Conservation (phyloP, 306 rosid genomes). For the Phaseolus lunatus region DNA sequence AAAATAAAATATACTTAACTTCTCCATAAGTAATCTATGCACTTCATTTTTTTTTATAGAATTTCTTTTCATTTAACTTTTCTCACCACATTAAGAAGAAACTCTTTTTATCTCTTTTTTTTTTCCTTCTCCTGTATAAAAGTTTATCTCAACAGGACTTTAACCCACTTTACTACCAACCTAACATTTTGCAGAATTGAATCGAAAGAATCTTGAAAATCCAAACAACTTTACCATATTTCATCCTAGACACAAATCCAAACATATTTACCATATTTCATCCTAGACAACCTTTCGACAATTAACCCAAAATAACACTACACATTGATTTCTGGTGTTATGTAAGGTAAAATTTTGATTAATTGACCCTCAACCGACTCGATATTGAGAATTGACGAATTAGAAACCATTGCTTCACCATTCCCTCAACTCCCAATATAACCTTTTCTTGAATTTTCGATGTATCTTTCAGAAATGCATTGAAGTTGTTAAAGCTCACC, state of each 20-base stretch:
- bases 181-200: slow-evolving; percentile 23
- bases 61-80: too few relatives aligned
- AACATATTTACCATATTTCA: slow-evolving; percentile 19
- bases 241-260: slow-evolving; percentile 22
- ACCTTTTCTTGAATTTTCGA: too few relatives aligned
- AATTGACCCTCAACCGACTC: neutral
- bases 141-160: neutral
- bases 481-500: neutral
- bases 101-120: too few relatives aligned
- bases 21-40: too few relatives aligned
- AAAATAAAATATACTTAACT: too few relatives aligned
- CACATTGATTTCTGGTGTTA: too few relatives aligned
- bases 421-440: too few relatives aligned
- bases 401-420: too few relatives aligned
- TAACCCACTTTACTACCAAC: neutral
- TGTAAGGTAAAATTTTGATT: neutral
- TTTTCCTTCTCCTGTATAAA: too few relatives aligned
- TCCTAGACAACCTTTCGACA: neutral
- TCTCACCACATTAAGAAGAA: too few relatives aligned
- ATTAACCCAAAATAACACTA: neutral
- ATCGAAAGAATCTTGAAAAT: neutral
- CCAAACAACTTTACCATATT: slow-evolving; percentile 12
- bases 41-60: too few relatives aligned
- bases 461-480: neutral
- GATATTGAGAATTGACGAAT: neutral